Conservation (phyloP, 345 rosid species). For the Erucastrum elatum region DNA sequence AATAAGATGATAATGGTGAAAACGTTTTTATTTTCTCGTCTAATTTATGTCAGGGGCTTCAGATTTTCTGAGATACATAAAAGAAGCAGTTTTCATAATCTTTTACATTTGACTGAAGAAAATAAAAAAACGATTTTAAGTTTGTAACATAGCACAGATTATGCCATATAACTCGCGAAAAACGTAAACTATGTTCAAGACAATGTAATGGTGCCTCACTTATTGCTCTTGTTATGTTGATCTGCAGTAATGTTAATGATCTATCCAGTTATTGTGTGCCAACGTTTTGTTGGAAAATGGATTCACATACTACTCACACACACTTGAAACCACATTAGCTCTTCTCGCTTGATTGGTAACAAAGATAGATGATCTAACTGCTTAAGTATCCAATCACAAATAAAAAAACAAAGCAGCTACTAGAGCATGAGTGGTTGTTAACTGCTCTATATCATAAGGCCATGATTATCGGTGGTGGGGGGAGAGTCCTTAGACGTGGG, state of each 20-base stretch:
- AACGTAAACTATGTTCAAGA: not conserved
- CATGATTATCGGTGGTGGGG: too few species aligned
- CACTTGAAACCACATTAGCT: not conserved
- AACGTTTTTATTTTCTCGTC: not conserved
- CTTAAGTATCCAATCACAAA: too few species aligned
- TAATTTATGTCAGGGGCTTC: not conserved
- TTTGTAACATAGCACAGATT: not conserved
- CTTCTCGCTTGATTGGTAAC: not conserved
- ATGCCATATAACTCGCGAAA: not conserved
- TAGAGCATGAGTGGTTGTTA: too few species aligned
- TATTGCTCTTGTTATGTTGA: not conserved
- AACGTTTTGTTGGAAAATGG: not conserved
- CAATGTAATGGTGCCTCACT: not conserved
- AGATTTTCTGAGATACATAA: not conserved
- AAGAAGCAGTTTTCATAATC: not conserved
- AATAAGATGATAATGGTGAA: conserved; percentile 33
- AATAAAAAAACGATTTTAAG: not conserved
- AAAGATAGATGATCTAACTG: too few species aligned
- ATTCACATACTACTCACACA: not conserved
- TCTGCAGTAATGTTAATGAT: not conserved
- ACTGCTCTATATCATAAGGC: too few species aligned
- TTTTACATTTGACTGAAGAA: not conserved
- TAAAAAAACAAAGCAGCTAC: too few species aligned
- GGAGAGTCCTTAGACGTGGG: too few species aligned
- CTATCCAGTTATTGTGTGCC: not conserved